These are phyloP conservation scores for Geotrichum reessii DNA, from an alignment of 1,139 yeast species.

Conservation along the genomic window DNA sequence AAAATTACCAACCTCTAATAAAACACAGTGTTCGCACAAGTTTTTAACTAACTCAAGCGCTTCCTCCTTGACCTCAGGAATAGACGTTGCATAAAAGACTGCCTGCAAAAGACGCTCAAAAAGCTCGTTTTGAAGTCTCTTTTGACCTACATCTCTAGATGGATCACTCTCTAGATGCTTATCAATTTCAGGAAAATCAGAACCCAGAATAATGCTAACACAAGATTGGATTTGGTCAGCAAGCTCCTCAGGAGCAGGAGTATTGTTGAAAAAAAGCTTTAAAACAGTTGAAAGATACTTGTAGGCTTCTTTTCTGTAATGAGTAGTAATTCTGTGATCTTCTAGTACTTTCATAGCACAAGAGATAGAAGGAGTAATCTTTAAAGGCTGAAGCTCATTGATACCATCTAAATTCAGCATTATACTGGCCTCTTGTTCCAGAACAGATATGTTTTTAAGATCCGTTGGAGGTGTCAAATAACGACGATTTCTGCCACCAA, in stretches of 20 bases:
- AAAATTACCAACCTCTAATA: constrained; percentile 70
- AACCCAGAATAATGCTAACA: constrained; percentile 47
- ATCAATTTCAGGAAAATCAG: constrained; percentile 42
- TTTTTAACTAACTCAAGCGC: constrained; percentile 59
- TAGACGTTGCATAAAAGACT: constrained; percentile 66
- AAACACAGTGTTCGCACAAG: constrained; percentile 70
- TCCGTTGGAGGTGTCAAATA: constrained; percentile 71
- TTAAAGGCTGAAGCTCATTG: constrained; percentile 54
- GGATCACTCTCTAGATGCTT: constrained; percentile 19
- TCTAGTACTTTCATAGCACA: constrained; percentile 63
- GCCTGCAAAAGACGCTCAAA: constrained; percentile 57
- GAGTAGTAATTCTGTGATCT: constrained; percentile 58
- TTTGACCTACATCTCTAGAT: constrained; percentile 46
- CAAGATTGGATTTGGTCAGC: constrained; percentile 43
- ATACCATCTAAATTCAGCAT: constrained; percentile 68
- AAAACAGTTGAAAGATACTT: constrained; percentile 62
- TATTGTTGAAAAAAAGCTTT: constrained; percentile 62
- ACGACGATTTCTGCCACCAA: constrained; percentile 92
- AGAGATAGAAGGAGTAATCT: constrained; percentile 75
- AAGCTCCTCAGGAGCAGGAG: constrained; percentile 55
- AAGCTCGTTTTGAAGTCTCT: constrained; percentile 53
- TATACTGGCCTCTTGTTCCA: constrained; percentile 66
- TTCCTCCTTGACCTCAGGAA: constrained; percentile 67
- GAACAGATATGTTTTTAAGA: constrained; percentile 50
- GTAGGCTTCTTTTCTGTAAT: constrained; percentile 73